Conservation (phyloP, 2,329 filamentous ascomycete species). For the Diaporthe sp. region DNA sequence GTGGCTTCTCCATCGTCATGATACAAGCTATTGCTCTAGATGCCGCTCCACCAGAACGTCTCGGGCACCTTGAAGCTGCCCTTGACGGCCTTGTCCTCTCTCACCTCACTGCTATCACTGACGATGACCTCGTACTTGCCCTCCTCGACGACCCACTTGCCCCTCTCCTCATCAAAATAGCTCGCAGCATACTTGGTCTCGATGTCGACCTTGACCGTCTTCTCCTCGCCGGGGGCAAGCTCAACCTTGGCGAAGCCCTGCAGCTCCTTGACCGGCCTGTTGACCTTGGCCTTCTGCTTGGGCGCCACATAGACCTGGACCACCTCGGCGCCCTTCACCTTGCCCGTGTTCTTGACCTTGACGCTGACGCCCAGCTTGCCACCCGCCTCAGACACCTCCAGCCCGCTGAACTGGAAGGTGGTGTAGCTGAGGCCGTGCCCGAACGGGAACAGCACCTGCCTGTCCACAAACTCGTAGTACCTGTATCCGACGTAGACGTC, state of each 20-base stretch:
- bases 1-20: not conserved
- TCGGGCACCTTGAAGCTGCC: conserved; percentile 69
- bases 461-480: conserved; percentile 73
- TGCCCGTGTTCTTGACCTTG: conserved; percentile 74
- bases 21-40: conserved; percentile 57
- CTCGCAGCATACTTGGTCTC: conserved; percentile 75
- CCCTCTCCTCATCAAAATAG: conserved; percentile 79
- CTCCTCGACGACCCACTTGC: conserved; percentile 76
- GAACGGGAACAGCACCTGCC: conserved; percentile 48
- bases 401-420: conserved; percentile 59
- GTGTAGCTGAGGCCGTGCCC: conserved; percentile 49
- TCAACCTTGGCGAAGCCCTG: conserved; percentile 77
- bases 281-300: conserved; percentile 67
- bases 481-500: conserved; percentile 81
- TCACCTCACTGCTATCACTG: conserved; percentile 68
- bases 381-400: conserved; percentile 62
- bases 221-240: conserved; percentile 71
- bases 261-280: conserved; percentile 72
- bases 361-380: conserved; percentile 64
- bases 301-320: conserved; percentile 70
- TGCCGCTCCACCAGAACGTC: conserved; percentile 77
- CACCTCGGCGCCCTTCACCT: conserved; percentile 65
- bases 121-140: conserved; percentile 76
- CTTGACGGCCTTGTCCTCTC: conserved; percentile 61
- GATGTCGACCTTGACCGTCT: conserved; percentile 68